Evolutionary conservation across 2,329 filamentous ascomycete genomes (phyloP).

Genomic region (Scolecobasidium constrictum): DNA sequence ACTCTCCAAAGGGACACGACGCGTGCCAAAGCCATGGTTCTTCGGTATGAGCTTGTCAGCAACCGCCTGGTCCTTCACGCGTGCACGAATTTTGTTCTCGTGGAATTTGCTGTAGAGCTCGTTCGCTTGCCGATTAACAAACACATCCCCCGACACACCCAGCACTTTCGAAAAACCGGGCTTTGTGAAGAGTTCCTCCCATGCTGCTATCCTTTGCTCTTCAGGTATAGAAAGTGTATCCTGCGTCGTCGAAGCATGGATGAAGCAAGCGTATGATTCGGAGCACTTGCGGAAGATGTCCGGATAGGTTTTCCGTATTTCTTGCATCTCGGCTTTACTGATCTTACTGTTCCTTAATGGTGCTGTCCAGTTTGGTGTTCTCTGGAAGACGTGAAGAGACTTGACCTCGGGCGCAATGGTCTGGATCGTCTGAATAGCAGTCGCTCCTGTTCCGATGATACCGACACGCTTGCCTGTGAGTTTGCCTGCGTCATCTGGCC

Average conservation of each 20-base stretch:
- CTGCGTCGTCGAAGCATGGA: conserved; percentile 22
- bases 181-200: conserved; percentile 1
- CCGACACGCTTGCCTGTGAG: conserved; percentile 42
- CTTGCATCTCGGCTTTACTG: conserved; percentile 36
- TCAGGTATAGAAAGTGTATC: conserved; percentile 37
- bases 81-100: conserved; percentile 30
- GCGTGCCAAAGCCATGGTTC: conserved; percentile 44
- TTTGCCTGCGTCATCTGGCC: conserved; percentile 43
- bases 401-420: conserved; percentile 41
- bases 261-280: conserved; percentile 17
- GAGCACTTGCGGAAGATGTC: conserved; percentile 14
- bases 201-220: conserved; percentile 24
- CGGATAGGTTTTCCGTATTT: conserved; percentile 35
- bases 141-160: not conserved
- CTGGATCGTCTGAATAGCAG: conserved; percentile 47
- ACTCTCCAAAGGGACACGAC: conserved; percentile 42
- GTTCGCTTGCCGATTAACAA: conserved; percentile 1
- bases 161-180: conserved; percentile 5
- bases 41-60: conserved; percentile 40
- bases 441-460: conserved; percentile 41
- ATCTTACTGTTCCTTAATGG: conserved; percentile 5
- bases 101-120: conserved; percentile 22
- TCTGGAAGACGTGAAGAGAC: conserved; percentile 43
- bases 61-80: conserved; percentile 38
- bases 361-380: conserved; percentile 44